phyloP scores from a whole-genome alignment of 106 monocot species.

The Allium sativum region DNA sequence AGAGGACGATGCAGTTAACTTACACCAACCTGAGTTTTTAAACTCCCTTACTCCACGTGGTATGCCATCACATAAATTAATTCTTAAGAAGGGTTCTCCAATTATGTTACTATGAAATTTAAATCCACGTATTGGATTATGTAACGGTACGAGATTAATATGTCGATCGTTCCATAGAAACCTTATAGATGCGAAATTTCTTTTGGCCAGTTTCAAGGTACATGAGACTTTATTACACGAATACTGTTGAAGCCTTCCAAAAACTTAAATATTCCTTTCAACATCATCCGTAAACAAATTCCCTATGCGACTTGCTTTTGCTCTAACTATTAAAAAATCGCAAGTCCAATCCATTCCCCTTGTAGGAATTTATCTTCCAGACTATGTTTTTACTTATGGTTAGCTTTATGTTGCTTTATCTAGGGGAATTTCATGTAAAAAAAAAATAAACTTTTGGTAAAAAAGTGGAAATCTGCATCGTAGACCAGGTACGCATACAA shows the following conservation, averaged over 20 bases:
- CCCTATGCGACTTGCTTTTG: background rate
- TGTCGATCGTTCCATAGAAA: background rate
- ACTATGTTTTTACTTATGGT: background rate
- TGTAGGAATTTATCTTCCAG: conserved; percentile 1
- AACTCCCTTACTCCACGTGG: background rate
- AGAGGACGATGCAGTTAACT: background rate
- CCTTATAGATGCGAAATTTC: conserved; percentile 1
- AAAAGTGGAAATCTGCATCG: background rate
- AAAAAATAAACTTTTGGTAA: background rate
- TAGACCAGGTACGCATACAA: background rate
- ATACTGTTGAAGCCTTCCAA: background rate
- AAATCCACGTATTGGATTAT: background rate
- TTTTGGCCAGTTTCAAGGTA: background rate
- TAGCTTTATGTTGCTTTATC: background rate
- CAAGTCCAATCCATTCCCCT: background rate
- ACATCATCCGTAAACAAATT: background rate
- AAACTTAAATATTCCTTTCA: background rate
- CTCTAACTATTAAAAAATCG: conserved; percentile 1
- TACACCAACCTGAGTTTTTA: background rate
- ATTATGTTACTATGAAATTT: background rate
- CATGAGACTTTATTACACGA: background rate
- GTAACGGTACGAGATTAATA: background rate
- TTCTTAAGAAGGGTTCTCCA: background rate
- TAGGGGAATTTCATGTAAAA: background rate
- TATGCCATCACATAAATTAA: background rate